These are phyloP conservation scores for Ettlia oleoabundans DNA, from an alignment of 139 green algal genomes.

Conservation along the genomic window DNA sequence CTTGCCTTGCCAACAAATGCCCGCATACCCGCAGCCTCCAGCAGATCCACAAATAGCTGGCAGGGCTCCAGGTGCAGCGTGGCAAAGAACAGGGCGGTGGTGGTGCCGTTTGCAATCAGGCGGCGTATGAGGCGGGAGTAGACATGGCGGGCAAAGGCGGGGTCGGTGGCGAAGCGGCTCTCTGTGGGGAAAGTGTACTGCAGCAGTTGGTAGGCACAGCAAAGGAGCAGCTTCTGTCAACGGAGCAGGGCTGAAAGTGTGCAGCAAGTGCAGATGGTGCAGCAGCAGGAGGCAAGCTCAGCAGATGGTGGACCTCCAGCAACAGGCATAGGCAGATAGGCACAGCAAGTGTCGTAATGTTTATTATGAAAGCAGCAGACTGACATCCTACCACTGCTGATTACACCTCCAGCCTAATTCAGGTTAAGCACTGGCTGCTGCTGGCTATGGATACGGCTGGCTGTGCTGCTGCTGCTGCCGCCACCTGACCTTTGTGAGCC, in stretches of 20 bases:
- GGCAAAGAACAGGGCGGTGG: slow-evolving; percentile 55
- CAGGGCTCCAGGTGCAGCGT: slow-evolving; percentile 61
- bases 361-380: too few relatives aligned
- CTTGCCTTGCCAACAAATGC: slow-evolving; percentile 71
- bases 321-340: too few relatives aligned
- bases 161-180: slow-evolving; percentile 1
- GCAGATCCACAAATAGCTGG: slow-evolving; percentile 49
- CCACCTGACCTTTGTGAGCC: slow-evolving; percentile 37
- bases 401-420: too few relatives aligned
- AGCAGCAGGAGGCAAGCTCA: neutral
- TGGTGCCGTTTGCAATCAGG: slow-evolving; percentile 51
- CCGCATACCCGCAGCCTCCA: slow-evolving; percentile 54
- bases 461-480: too few relatives aligned
- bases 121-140: slow-evolving; percentile 28
- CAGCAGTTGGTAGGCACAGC: neutral
- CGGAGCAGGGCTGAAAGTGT: neutral
- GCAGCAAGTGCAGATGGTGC: neutral
- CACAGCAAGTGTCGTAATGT: too few relatives aligned
- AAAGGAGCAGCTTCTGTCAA: neutral
- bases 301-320: too few relatives aligned
- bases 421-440: too few relatives aligned
- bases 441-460: too few relatives aligned
- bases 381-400: too few relatives aligned
- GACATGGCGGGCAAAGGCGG: slow-evolving; percentile 12
- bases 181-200: slow-evolving; percentile 57